Percentiles rank a stretch among this genome's conserved stretches.
These are phyloP conservation scores for Trapa incisa DNA, from an alignment of 345 rosid genomes.

Conservation along the genomic window DNA sequence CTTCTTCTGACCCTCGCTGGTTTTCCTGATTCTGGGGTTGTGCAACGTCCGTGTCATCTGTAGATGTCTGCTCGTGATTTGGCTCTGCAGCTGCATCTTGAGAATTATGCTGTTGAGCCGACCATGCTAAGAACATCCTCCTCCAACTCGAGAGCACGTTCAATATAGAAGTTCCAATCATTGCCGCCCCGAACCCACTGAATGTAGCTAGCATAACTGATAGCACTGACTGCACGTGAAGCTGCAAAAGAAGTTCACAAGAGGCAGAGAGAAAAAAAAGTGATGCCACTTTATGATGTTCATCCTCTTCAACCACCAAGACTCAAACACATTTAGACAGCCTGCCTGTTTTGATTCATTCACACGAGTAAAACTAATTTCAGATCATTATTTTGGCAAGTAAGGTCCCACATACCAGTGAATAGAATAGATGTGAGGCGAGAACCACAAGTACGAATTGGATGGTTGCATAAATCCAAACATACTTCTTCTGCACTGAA, in stretches of 20 bases:
- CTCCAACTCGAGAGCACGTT: conserved; percentile 33
- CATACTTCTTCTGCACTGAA: conserved; percentile 47
- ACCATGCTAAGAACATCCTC: conserved; percentile 14
- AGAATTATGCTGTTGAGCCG: conserved; percentile 15
- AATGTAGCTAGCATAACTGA: conserved; percentile 63
- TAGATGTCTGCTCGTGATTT: conserved; percentile 11
- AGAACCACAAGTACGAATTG: conserved; percentile 65
- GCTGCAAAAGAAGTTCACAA: conserved; percentile 23
- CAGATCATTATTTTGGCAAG: too few relatives aligned
- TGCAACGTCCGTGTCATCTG: not conserved
- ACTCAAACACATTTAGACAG: not conserved
- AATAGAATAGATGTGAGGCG: conserved; percentile 61
- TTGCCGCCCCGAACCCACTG: conserved; percentile 64
- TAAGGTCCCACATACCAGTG: conserved; percentile 41
- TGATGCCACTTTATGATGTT: not conserved
- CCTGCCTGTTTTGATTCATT: not conserved
- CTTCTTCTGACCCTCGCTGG: not conserved
- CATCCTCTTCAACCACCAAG: not conserved
- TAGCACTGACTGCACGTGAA: conserved; percentile 54
- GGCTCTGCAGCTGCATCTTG: conserved; percentile 13
- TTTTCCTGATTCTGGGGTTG: not conserved
- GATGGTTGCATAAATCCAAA: conserved; percentile 60
- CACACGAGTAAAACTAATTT: not conserved
- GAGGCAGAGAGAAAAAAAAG: not conserved
- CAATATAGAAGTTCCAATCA: conserved; percentile 40